Percentiles rank a stretch among this genome's conserved stretches.
phyloP scores from a whole-genome alignment of 345 rosid genomes.

The Sonneratia alba region DNA sequence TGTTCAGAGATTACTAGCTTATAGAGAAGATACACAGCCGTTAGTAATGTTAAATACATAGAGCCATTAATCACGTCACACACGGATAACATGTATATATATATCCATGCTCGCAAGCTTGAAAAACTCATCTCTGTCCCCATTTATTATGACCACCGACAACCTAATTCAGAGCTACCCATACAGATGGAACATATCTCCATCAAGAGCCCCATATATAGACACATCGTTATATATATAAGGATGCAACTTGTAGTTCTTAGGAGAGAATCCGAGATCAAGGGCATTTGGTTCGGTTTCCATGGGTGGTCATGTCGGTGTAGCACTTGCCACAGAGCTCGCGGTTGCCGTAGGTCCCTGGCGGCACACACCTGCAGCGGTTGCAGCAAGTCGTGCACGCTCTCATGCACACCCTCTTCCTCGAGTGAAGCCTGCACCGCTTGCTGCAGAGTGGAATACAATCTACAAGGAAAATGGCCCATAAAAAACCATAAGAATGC shows the following conservation, averaged over 20 bases:
- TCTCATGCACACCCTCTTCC: slow-evolving; percentile 48
- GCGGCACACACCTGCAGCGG: slow-evolving; percentile 88
- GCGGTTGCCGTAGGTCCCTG: slow-evolving; percentile 83
- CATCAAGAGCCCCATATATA: too few species aligned
- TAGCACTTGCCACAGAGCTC: slow-evolving; percentile 79
- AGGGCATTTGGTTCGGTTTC: slow-evolving; percentile 60
- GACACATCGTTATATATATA: neutral
- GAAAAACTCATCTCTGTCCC: neutral
- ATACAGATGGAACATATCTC: neutral
- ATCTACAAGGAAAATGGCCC: slow-evolving; percentile 20
- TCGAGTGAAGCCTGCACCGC: slow-evolving; percentile 67
- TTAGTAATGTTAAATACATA: too few species aligned
- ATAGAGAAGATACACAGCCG: too few species aligned
- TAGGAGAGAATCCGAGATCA: slow-evolving; percentile 14
- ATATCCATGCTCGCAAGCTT: too few species aligned
- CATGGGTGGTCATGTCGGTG: slow-evolving; percentile 62
- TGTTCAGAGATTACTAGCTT: too few species aligned
- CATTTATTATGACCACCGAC: neutral
- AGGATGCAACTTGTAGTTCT: neutral
- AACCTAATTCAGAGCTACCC: neutral
- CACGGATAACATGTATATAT: too few species aligned
- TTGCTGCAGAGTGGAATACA: slow-evolving; percentile 56
- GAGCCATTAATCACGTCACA: too few species aligned
- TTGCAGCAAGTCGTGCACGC: slow-evolving; percentile 81
- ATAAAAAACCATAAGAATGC: too few species aligned